Evolutionary conservation across 179 eudicot genomes (phyloP), one percentile per base, ranked within the genome.

Genomic region (Beta macrorhiza): DNA sequence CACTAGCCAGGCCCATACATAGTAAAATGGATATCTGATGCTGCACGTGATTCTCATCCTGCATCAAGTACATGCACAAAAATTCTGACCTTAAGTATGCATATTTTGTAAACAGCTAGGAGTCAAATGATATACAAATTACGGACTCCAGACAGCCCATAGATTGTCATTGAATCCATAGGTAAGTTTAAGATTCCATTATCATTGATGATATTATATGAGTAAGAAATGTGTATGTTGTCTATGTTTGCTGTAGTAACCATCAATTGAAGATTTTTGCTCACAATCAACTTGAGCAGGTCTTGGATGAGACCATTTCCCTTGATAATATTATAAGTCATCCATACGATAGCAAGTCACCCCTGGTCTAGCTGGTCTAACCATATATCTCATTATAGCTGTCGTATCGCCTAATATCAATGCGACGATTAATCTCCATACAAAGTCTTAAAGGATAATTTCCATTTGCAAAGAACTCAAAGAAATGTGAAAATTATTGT

Each of bases 1-100:
- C 99, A 89, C 96, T 84, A 76, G 88, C 82, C 80, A 94, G 81
- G 22, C 97, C 98, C 70, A 94, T 72, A 81, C 90, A 96, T 79
- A 96, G 85, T 91, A 94, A 90, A 74, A 87, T 87, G 32, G 99
- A 96, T 88, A 96, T 92, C 82, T 92, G 96, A 86, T 92, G 98
- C 86, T 94, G 98, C 83, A 91, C 98, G 90, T 87, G 89, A 59
- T 85, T 86, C 85, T 90, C 92, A 84, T 90, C 93, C 99, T 94
- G 95, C 88, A 79, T 57, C 64, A 85, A 64, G 74, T 71, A 25
- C 76, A 74, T 62, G 65, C 84, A 74, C 70, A 8, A 47, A 49
- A 5, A 67, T 45, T 13, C 0, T 19, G 44, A 77, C n/a, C 49
- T 64, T 47, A 49, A 49, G 20, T 22, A 70, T 55, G 56, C 52